These are phyloP conservation scores for Micractinium sp. DNA, from an alignment of 139 green algal species.

Conservation along the genomic window DNA sequence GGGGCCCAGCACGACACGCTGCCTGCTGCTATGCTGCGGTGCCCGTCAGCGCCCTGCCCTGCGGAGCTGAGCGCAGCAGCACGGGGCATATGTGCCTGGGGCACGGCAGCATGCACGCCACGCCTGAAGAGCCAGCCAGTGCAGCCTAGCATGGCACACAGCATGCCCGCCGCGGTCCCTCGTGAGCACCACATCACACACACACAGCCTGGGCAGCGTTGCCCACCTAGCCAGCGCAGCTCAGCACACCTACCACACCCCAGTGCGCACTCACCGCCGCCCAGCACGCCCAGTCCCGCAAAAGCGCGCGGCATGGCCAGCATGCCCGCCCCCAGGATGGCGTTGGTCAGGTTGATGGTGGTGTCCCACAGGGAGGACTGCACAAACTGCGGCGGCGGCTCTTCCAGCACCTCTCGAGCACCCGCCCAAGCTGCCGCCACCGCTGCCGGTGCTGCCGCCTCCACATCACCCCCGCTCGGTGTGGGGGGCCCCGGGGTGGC, in stretches of 20 bases:
- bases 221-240: too few species aligned
- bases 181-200: background rate
- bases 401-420: background rate
- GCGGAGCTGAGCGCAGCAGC: too few species aligned
- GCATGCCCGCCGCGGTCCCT: too few species aligned
- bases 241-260: background rate
- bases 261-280: background rate
- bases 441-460: background rate
- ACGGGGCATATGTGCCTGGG: too few species aligned
- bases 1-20: background rate
- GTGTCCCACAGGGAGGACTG: constrained; percentile 27
- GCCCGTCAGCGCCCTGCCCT: too few species aligned
- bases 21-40: too few species aligned
- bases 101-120: too few species aligned
- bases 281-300: constrained; percentile 23
- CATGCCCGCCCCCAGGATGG: constrained; percentile 27
- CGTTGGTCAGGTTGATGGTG: constrained; percentile 32
- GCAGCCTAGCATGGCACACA: too few species aligned
- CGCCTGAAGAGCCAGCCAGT: too few species aligned
- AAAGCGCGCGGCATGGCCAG: constrained; percentile 33
- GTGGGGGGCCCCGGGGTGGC: background rate
- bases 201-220: background rate
- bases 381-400: background rate
- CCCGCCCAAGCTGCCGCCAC: background rate
- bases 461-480: background rate